A percentile compares a stretch with the other conserved stretches of the same genome.
phyloP scores from a whole-genome alignment of 2,329 filamentous ascomycete species.

The Colletotrichum salicis region DNA sequence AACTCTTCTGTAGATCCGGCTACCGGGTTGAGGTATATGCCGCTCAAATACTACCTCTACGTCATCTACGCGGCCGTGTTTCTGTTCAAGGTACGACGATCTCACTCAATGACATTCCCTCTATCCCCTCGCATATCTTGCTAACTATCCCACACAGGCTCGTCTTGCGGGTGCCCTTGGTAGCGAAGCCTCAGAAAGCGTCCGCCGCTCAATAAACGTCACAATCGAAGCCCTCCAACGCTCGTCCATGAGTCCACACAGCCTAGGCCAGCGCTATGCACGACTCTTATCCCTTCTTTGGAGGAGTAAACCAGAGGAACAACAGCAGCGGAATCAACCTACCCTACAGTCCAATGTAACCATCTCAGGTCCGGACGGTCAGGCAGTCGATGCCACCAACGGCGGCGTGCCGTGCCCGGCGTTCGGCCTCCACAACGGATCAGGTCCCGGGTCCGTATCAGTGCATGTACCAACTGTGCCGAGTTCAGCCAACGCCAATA shows the following conservation, averaged over 20 bases:
- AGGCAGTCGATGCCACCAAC: background rate
- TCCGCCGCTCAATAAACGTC: constrained; percentile 66
- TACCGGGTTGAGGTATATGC: constrained; percentile 71
- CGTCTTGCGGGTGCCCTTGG: constrained; percentile 69
- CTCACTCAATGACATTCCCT: background rate
- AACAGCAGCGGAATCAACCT: constrained; percentile 39
- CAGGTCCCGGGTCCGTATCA: background rate
- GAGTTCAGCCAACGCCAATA: background rate
- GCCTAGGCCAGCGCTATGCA: constrained; percentile 71
- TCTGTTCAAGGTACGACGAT: constrained; percentile 65
- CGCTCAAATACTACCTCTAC: constrained; percentile 70
- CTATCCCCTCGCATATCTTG: background rate
- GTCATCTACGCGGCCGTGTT: constrained; percentile 73
- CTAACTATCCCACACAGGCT: constrained; percentile 47
- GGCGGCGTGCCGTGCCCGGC: background rate
- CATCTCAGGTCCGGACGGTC: background rate
- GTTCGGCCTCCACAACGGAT: background rate
- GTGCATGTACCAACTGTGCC: background rate
- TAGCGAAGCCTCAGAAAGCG: constrained; percentile 62
- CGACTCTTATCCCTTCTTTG: constrained; percentile 69
- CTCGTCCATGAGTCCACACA: constrained; percentile 66
- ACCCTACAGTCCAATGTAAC: background rate
- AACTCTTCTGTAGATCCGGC: constrained; percentile 69
- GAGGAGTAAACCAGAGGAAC: constrained; percentile 50
- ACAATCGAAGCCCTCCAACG: constrained; percentile 69